A percentile compares a stretch with the other conserved stretches of the same genome.
Conservation (phyloP, 2,329 filamentous ascomycete genomes). For the Celoporthe dispersa region DNA sequence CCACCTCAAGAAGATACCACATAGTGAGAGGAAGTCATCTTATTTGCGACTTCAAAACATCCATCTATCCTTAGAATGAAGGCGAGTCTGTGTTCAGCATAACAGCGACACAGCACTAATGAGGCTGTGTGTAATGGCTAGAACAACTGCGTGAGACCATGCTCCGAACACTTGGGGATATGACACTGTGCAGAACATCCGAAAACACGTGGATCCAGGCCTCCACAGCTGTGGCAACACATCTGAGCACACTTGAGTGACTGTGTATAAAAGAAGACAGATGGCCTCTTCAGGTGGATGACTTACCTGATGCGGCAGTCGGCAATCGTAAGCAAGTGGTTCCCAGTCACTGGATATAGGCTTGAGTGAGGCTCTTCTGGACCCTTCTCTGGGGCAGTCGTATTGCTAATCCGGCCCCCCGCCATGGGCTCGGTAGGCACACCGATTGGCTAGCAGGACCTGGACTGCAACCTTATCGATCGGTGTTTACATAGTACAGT, state of each 20-base stretch:
- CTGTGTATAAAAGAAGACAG: not conserved
- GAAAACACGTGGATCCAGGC: not conserved
- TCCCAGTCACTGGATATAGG: not conserved
- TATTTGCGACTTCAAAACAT: no score
- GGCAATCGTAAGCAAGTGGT: not conserved
- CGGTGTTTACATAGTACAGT: not conserved
- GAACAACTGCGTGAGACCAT: not conserved
- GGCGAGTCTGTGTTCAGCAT: not conserved
- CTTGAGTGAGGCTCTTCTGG: slow-evolving; percentile 14
- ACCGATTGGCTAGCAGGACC: not conserved
- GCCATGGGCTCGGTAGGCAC: not conserved
- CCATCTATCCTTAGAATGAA: no score
- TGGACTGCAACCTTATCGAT: slow-evolving; percentile 15
- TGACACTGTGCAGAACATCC: not conserved
- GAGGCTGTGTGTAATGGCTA: not conserved
- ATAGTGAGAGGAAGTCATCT: no score
- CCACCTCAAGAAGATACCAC: no score
- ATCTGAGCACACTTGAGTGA: not conserved
- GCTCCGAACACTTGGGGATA: not conserved
- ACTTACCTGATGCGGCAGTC: not conserved
- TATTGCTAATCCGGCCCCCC: not conserved
- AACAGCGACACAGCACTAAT: not conserved
- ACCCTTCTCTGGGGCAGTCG: slow-evolving; percentile 1
- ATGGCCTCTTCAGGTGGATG: not conserved
- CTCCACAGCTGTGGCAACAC: not conserved